Percentiles rank a stretch among this genome's conserved stretches.
Evolutionary conservation across 306 rosid species (phyloP).

Genomic region (Vicia villosa): DNA sequence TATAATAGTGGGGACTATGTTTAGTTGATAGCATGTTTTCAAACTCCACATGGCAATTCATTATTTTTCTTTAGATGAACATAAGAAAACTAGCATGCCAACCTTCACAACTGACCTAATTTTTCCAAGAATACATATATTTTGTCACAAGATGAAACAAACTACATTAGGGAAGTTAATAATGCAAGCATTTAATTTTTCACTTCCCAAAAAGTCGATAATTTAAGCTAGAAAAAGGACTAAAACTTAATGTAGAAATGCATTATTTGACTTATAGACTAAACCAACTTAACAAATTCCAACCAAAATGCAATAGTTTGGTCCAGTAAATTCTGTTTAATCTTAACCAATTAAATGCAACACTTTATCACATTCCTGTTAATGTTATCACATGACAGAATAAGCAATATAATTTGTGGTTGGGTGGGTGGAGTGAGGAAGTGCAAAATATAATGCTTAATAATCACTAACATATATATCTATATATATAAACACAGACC

Average conservation of each 20-base stretch:
- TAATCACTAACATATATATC: neutral
- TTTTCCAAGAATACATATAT: neutral
- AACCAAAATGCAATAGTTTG: neutral
- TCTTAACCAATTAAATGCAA: slow-evolving; percentile 19
- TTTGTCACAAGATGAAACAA: neutral
- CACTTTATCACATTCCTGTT: slow-evolving; percentile 33
- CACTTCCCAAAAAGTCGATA: neutral
- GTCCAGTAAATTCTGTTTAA: neutral
- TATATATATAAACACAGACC: neutral
- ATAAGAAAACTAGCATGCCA: neutral
- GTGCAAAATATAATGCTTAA: slow-evolving; percentile 27
- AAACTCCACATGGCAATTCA: slow-evolving; percentile 18
- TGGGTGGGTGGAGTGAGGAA: slow-evolving; percentile 7
- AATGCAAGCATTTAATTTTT: slow-evolving; percentile 18
- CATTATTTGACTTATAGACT: slow-evolving; percentile 9
- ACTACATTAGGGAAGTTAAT: neutral
- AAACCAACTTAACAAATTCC: slow-evolving; percentile 24
- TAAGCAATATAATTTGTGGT: slow-evolving; percentile 28
- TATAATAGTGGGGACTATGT: too few species aligned
- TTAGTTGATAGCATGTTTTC: slow-evolving; percentile 27
- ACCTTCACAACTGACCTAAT: neutral
- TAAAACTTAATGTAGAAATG: neutral
- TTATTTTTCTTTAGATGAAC: slow-evolving; percentile 5
- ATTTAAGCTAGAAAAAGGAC: neutral
- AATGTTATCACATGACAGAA: slow-evolving; percentile 37